Evolutionary conservation across 2,329 filamentous ascomycete genomes (phyloP).

Genomic region (Colletotrichum karsti): DNA sequence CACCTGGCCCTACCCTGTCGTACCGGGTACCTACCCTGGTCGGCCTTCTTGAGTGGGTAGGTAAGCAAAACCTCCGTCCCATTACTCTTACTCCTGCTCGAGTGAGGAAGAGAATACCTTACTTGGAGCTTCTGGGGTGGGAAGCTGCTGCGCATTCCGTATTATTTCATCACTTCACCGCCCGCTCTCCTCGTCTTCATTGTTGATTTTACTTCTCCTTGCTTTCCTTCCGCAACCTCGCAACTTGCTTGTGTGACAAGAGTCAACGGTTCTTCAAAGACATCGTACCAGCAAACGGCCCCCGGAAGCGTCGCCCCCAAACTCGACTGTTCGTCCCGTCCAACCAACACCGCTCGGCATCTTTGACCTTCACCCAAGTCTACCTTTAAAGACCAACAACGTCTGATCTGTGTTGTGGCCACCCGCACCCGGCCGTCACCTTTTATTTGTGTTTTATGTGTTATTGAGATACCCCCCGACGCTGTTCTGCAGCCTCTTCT

Average conservation of each 20-base stretch:
- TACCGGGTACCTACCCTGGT: conserved; percentile 3
- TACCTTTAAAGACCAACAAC: neutral
- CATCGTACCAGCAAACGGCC: conserved; percentile 5
- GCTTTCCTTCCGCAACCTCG: neutral
- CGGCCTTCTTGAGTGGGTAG: conserved; percentile 5
- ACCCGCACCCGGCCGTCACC: conserved; percentile 9
- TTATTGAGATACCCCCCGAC: conserved; percentile 28
- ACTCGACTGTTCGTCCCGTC: conserved; percentile 12
- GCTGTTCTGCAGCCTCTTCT: conserved; percentile 8
- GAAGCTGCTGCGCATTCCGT: conserved; percentile 6
- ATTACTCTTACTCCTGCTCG: conserved; percentile 4
- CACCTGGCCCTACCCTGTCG: neutral
- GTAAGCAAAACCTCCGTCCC: conserved; percentile 3
- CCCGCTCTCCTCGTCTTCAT: neutral
- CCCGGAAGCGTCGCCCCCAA: neutral
- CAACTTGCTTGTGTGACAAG: conserved; percentile 2
- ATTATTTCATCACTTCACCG: conserved; percentile 9
- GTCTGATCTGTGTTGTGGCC: conserved; percentile 16
- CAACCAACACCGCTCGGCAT: conserved; percentile 13
- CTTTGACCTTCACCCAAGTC: conserved; percentile 9
- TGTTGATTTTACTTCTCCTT: neutral
- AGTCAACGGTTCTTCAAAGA: conserved; percentile 5
- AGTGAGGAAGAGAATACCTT: conserved; percentile 13
- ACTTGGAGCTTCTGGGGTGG: conserved; percentile 1
- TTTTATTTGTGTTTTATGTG: conserved; percentile 15